Evolutionary conservation across 495 filamentous ascomycete species (phyloP).

Genomic region (Lophium mytilinum): DNA sequence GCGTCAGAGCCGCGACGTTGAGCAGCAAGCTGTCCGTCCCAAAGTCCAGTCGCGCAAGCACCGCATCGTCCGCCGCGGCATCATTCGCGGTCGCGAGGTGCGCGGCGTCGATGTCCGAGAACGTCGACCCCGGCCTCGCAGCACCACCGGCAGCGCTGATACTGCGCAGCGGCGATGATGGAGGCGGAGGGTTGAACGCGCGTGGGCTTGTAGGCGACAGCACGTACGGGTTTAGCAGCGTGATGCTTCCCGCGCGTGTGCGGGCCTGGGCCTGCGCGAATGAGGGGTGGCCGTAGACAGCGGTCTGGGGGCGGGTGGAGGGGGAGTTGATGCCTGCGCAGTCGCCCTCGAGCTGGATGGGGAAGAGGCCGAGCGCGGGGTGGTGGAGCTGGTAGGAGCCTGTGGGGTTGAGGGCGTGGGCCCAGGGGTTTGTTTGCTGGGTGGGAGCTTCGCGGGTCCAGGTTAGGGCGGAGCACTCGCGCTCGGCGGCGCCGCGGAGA

Average conservation of each 20-base stretch:
- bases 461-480: slow-evolving; percentile 63
- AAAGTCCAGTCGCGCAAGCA: slow-evolving; percentile 45
- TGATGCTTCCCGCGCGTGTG: slow-evolving; percentile 18
- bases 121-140: slow-evolving; percentile 14
- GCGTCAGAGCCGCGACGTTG: slow-evolving; percentile 37
- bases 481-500: slow-evolving; percentile 55
- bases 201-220: slow-evolving; percentile 18
- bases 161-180: background rate
- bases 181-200: slow-evolving; percentile 14
- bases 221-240: slow-evolving; percentile 25
- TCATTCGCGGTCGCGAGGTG: slow-evolving; percentile 34
- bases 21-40: slow-evolving; percentile 40
- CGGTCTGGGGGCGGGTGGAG: slow-evolving; percentile 19
- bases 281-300: slow-evolving; percentile 21
- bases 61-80: slow-evolving; percentile 37
- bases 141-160: background rate
- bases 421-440: slow-evolving; percentile 20
- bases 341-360: slow-evolving; percentile 38
- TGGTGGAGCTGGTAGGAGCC: slow-evolving; percentile 63
- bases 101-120: slow-evolving; percentile 27
- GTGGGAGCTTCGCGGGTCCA: slow-evolving; percentile 37
- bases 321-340: slow-evolving; percentile 35
- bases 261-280: background rate
- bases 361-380: slow-evolving; percentile 45
- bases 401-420: slow-evolving; percentile 39